phyloP scores from a whole-genome alignment of 345 rosid genomes.

The Pelargonium nanum region DNA sequence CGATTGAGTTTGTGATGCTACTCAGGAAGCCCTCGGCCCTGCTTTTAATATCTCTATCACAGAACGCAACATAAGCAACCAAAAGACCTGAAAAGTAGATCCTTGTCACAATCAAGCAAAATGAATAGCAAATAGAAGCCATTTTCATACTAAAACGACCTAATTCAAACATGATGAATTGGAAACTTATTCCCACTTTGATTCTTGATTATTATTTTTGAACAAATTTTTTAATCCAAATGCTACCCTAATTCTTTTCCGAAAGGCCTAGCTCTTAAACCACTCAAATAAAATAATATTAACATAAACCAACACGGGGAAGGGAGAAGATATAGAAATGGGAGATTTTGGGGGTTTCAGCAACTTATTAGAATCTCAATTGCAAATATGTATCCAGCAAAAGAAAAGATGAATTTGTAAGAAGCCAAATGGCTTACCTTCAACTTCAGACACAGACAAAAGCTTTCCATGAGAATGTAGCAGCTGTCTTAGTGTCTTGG shows the following conservation, averaged over 20 bases:
- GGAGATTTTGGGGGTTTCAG: not conserved
- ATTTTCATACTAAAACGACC: not conserved
- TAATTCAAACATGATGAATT: not conserved
- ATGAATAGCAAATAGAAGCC: not conserved
- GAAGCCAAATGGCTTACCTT: constrained; percentile 38
- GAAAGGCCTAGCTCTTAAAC: not conserved
- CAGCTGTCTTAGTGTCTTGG: constrained; percentile 78
- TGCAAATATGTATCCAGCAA: not conserved
- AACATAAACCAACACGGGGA: not conserved
- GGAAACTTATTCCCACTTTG: not conserved
- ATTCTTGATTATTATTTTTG: too few species aligned
- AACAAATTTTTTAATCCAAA: too few species aligned
- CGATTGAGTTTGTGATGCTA: constrained; percentile 90
- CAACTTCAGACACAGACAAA: constrained; percentile 65
- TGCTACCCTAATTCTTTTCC: too few species aligned
- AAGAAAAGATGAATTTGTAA: not conserved
- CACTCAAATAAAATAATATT: not conserved
- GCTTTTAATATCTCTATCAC: constrained; percentile 49
- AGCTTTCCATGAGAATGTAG: constrained; percentile 71
- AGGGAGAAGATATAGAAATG: not conserved
- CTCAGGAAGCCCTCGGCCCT: constrained; percentile 89
- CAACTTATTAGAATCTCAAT: not conserved
- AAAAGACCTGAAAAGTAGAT: constrained; percentile 49
- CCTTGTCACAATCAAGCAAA: not conserved
- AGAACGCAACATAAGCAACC: constrained; percentile 68